Conservation (phyloP, 768 basidiomycete species). For the Dacryopinax spathularia region DNA sequence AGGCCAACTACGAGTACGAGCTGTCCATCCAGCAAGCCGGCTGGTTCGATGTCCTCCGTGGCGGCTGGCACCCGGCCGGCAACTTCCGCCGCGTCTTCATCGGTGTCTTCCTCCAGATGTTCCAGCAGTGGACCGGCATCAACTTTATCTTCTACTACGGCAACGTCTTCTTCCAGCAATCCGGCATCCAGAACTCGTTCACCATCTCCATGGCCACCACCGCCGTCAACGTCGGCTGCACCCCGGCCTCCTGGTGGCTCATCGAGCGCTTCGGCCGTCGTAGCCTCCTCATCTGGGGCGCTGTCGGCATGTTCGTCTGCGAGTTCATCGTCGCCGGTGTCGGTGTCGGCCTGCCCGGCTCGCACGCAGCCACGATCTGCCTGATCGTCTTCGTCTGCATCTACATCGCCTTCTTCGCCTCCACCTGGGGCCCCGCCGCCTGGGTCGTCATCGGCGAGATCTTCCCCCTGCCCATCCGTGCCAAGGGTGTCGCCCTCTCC, state of each 20-base stretch:
- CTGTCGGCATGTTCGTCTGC: slow-evolving; percentile 7
- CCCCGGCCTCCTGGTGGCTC: slow-evolving; percentile 12
- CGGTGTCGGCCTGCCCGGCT: slow-evolving; percentile 5
- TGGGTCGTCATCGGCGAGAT: slow-evolving; percentile 41
- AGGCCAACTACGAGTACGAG: slow-evolving; percentile 27
- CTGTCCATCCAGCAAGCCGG: neutral
- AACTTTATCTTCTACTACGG: slow-evolving; percentile 15
- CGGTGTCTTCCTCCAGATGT: slow-evolving; percentile 2
- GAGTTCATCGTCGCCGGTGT: slow-evolving; percentile 14
- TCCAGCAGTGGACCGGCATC: slow-evolving; percentile 8
- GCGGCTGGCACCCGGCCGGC: neutral
- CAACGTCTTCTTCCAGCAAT: slow-evolving; percentile 9
- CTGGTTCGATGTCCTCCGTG: neutral
- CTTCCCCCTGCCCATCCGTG: slow-evolving; percentile 62
- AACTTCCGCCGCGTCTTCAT: neutral
- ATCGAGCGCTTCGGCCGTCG: slow-evolving; percentile 13
- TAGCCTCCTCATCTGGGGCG: slow-evolving; percentile 11
- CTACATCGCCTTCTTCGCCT: slow-evolving; percentile 33
- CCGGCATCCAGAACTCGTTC: slow-evolving; percentile 1
- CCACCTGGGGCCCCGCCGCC: slow-evolving; percentile 61
- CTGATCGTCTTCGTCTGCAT: slow-evolving; percentile 31
- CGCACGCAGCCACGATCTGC: neutral
- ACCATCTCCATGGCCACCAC: slow-evolving; percentile 9
- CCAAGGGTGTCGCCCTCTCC: slow-evolving; percentile 67
- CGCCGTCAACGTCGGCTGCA: slow-evolving; percentile 12